Evolutionary conservation across 2,329 filamentous ascomycete genomes (phyloP).

Genomic region (Neoscytalidium dimidiatum): DNA sequence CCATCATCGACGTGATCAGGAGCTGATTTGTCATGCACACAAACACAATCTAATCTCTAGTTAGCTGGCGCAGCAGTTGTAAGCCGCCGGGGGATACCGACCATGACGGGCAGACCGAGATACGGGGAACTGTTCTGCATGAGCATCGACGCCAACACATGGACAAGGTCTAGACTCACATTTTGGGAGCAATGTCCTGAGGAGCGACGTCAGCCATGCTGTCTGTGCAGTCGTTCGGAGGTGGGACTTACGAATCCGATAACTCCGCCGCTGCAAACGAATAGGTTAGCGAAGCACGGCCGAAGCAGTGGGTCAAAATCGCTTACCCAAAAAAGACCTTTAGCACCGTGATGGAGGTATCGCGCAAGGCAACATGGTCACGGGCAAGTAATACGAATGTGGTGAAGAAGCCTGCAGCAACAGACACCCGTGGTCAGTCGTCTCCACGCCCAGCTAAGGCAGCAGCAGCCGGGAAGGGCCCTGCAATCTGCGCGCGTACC

Average conservation of each 20-base stretch:
- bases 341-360: constrained; percentile 76
- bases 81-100: constrained; percentile 27
- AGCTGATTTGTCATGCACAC: constrained; percentile 77
- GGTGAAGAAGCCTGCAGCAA: constrained; percentile 71
- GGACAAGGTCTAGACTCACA: constrained; percentile 28
- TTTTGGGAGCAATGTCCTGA: constrained; percentile 50
- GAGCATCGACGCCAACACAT: constrained; percentile 19
- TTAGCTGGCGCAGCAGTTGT: constrained; percentile 29
- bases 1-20: constrained; percentile 75
- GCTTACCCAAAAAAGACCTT: constrained; percentile 75
- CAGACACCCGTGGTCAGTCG: neutral
- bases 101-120: constrained; percentile 56
- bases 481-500: constrained; percentile 44
- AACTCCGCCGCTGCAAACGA: constrained; percentile 19
- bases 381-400: constrained; percentile 80
- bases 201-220: neutral
- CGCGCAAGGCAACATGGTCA: constrained; percentile 62
- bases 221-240: neutral
- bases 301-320: constrained; percentile 16
- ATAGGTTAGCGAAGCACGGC: constrained; percentile 20
- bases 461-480: neutral
- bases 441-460: neutral
- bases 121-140: constrained; percentile 47
- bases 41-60: constrained; percentile 61
- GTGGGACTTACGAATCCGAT: constrained; percentile 68